These are phyloP conservation scores for thale cress (Arabidopsis thaliana) DNA, from an alignment of 345 rosid genomes.

Conservation along the genomic window TAIR10.1 NC_003070.9:28690001-28690500, in stretches of 20 bases:
- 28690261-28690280: slow-evolving; percentile 55
- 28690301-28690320: slow-evolving; percentile 55
- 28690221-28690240: slow-evolving; percentile 42
- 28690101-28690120: slow-evolving; percentile 29
- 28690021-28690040: slow-evolving; percentile 58
- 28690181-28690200: slow-evolving; percentile 50
- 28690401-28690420: neutral
- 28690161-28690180: slow-evolving; percentile 47
- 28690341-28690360: slow-evolving; percentile 46
- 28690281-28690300: slow-evolving; percentile 54
- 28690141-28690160: neutral
- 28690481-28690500: slow-evolving; percentile 48
- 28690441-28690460: slow-evolving; percentile 8
- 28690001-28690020: slow-evolving; percentile 54
- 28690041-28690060: slow-evolving; percentile 51
- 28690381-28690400: slow-evolving; percentile 18
- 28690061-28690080: slow-evolving; percentile 36
- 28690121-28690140: slow-evolving; percentile 11
- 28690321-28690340: slow-evolving; percentile 51
- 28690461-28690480: slow-evolving; percentile 51
- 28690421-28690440: neutral
- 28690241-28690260: slow-evolving; percentile 50
- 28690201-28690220: slow-evolving; percentile 47
- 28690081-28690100: slow-evolving; percentile 29
- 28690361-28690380: slow-evolving; percentile 42